Base-by-base conservation (phyloP, 306 rosid genomes). In the Canavalia gladiata region DNA sequence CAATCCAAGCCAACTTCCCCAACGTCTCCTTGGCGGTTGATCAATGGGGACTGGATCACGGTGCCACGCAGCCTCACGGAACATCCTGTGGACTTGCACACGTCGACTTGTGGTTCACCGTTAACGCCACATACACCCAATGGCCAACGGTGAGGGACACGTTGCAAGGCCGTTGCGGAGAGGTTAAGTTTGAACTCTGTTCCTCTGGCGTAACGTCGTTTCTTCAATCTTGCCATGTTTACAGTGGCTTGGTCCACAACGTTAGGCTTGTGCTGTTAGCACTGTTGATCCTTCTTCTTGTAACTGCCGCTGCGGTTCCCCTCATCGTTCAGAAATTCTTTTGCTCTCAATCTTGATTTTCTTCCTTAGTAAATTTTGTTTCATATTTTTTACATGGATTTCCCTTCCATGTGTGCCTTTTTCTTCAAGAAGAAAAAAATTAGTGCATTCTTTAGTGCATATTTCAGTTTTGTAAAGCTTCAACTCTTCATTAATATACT, bases 131-230 rank as follows among this genome's bases (percentile, higher is more conserved):
- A 67, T 74, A 62, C 42, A 2, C 0, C 9, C 75, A 73, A 33
- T 52, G 67, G 75, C 75, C 68, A 2, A 7, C 31, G 2, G 28
- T n/a, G 46, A 65, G 69, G 50, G 87, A 84, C 73, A 79, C n/a
- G 72, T 47, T 84, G 3, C 56, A 49, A 31, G 87, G 84, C 4
- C 76, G 49, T 30, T 84, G 87, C 1, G 81, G 87, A 8, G 72
- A 84, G 42, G n/a, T 79, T 59, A 84, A 66, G 54, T 69, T 84
- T 30, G 72, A 84, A 65, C 52, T 84, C 7, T 78, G 87, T 66
- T 67, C 76, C 4, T 65, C 70, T 3, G n/a, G 6, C 6, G 7
- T 46, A 10, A 33, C 41, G 3, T 65, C 87, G 5, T 18, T 73
- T 66, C 81, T 47, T 49, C 67, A 59, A 0, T 37, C 84, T 0